Conservation (phyloP, 345 rosid genomes). For the Acer yangbiense region DNA sequence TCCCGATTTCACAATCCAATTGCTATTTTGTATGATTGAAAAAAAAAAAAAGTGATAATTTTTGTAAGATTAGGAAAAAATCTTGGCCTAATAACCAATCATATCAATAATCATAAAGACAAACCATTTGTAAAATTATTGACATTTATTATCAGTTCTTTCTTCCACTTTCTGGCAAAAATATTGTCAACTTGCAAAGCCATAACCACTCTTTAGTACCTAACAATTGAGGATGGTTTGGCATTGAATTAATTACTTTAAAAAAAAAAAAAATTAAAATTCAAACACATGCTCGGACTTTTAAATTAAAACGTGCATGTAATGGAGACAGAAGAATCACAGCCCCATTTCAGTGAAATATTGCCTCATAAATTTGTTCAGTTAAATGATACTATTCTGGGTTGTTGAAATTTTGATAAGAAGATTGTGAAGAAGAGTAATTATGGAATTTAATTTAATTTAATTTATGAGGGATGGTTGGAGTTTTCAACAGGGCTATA, state of each 20-base stretch:
- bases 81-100: neutral
- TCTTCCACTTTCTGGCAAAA: slow-evolving; percentile 7
- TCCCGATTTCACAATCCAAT: neutral
- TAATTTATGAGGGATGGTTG: neutral
- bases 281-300: neutral
- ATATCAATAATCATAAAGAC: slow-evolving; percentile 1
- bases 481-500: slow-evolving; percentile 15
- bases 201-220: slow-evolving; percentile 10
- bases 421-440: neutral
- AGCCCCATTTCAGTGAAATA: slow-evolving; percentile 16
- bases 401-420: slow-evolving; percentile 7
- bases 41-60: too few species aligned
- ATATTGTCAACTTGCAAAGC: neutral
- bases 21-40: neutral
- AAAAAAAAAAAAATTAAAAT: neutral
- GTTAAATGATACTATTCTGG: slow-evolving; percentile 10
- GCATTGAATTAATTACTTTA: neutral
- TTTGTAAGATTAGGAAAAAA: neutral
- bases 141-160: neutral
- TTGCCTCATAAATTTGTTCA: neutral
- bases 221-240: slow-evolving; percentile 21
- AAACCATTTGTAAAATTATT: neutral
- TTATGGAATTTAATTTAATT: neutral
- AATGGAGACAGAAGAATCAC: slow-evolving; percentile 17
- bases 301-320: neutral